Evolutionary conservation across 805 yeast genomes (phyloP), one percentile per base, ranked within the genome.

Genomic region (Wickerhamomyces chambardii): DNA sequence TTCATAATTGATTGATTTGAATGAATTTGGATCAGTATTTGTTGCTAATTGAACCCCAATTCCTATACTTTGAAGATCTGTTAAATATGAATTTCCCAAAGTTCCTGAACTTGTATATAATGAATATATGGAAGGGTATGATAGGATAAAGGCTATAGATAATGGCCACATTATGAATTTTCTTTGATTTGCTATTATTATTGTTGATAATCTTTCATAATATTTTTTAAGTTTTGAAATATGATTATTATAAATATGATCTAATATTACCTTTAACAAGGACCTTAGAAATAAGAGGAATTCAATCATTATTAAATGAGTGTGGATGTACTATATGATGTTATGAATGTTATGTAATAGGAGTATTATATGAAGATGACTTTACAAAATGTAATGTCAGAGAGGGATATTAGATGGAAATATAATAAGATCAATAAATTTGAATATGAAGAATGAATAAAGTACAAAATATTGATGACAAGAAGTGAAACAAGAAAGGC

Each of bases 141-240:
- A 59, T 17, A 74, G 38, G 5, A 68, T 51, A 38, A 74, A 66
- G 8, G 66, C 61, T 3, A 70, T 37, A 3, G 74, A 48, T 4
- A 68, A 57, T 1, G 80, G 78, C 59, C 68, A 57, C 9, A 75
- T 55, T 19, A 74, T 74, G 45, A 59, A 68, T 4, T 51, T 43
- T 21, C 61, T 46, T 6, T 73, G 74, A 29, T 56, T 53, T 40
- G 44, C 53, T 15, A 61, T 47, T n/a, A 67, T 53, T n/a, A 35
- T 25, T 8, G 31, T 37, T 3, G 61, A 55, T 3, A 56, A 35
- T 9, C 15, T 28, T 0, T 39, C 34, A 33, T 56, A 56, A 30
- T 46, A 41, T 27, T 41, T 46, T 33, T 44, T 36, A 15, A 47
- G 45, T 16, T 33, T 27, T 4, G 32, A 11, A 15, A 48, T 17